phyloP scores from a whole-genome alignment of 345 rosid species.

The Psidium guajava region DNA sequence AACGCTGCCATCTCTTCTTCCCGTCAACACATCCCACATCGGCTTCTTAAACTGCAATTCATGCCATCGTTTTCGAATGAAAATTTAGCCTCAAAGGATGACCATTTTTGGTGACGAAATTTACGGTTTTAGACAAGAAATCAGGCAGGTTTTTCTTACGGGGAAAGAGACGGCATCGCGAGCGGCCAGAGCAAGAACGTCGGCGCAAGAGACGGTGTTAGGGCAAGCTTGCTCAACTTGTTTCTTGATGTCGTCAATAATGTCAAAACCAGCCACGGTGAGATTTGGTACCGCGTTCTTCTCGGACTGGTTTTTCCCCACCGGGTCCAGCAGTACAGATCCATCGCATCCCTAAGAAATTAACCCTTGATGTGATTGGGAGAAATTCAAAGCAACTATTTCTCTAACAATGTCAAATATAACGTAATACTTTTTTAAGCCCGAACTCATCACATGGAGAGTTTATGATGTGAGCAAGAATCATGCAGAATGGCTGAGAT shows the following conservation, averaged over 20 bases:
- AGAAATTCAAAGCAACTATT: neutral
- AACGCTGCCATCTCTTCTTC: constrained; percentile 15
- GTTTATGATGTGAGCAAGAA: neutral
- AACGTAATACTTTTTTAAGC: neutral
- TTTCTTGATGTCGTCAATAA: constrained; percentile 48
- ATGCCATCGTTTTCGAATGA: neutral
- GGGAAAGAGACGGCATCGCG: no score
- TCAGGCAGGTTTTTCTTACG: no score
- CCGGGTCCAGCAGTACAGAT: constrained; percentile 33
- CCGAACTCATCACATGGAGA: neutral
- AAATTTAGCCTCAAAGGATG: no score
- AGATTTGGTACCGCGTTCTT: constrained; percentile 47
- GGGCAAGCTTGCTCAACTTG: constrained; percentile 38
- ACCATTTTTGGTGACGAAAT: no score
- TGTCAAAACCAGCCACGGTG: constrained; percentile 33
- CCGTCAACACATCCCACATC: constrained; percentile 42
- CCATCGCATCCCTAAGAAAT: constrained; percentile 50
- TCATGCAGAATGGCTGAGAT: neutral
- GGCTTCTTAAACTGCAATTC: constrained; percentile 26
- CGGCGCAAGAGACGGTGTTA: neutral
- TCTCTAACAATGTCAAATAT: neutral
- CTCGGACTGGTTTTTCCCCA: constrained; percentile 12
- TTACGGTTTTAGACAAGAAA: no score
- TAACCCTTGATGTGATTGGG: neutral
- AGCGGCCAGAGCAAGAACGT: no score